A percentile compares a stretch with the other conserved stretches of the same genome.
phyloP scores from a whole-genome alignment of 164 flowering plant species.

The Platanus orientalis region DNA sequence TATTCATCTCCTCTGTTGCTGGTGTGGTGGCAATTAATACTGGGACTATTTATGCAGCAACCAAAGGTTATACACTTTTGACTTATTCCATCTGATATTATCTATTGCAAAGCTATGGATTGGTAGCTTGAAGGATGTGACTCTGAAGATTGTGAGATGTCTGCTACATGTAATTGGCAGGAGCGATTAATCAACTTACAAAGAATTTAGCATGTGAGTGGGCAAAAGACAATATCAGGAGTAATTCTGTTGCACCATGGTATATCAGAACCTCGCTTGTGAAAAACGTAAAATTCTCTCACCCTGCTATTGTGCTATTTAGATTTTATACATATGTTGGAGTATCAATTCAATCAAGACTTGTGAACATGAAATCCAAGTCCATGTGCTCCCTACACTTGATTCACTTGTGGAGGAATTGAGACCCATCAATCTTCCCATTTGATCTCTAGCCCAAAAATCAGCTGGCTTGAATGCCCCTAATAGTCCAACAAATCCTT shows the following conservation, averaged over 20 bases:
- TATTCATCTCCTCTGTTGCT: conserved; percentile 44
- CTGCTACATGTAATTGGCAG: conserved; percentile 26
- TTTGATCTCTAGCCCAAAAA: too few relatives aligned
- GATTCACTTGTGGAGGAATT: too few relatives aligned
- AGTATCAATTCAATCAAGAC: too few relatives aligned
- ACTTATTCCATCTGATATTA: not conserved
- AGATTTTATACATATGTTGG: not conserved
- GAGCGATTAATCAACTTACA: conserved; percentile 67
- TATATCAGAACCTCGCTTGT: conserved; percentile 62
- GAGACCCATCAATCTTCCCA: too few relatives aligned
- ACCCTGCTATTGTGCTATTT: conserved; percentile 1
- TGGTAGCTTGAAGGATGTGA: not conserved
- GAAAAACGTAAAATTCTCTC: conserved; percentile 37
- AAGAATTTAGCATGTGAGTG: conserved; percentile 80
- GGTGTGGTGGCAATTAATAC: conserved; percentile 23
- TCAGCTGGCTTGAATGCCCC: too few relatives aligned
- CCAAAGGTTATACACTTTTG: conserved; percentile 32
- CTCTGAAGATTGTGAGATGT: conserved; percentile 2
- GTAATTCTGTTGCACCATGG: conserved; percentile 68
- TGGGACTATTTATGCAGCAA: conserved; percentile 34
- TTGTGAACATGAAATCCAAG: too few relatives aligned
- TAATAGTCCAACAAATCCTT: too few relatives aligned
- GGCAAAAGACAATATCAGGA: conserved; percentile 77
- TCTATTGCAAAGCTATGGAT: not conserved
- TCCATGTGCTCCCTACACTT: too few relatives aligned